These are phyloP conservation scores for Lathyrus tuberosus DNA, from an alignment of 306 rosid genomes.

Conservation along the genomic window DNA sequence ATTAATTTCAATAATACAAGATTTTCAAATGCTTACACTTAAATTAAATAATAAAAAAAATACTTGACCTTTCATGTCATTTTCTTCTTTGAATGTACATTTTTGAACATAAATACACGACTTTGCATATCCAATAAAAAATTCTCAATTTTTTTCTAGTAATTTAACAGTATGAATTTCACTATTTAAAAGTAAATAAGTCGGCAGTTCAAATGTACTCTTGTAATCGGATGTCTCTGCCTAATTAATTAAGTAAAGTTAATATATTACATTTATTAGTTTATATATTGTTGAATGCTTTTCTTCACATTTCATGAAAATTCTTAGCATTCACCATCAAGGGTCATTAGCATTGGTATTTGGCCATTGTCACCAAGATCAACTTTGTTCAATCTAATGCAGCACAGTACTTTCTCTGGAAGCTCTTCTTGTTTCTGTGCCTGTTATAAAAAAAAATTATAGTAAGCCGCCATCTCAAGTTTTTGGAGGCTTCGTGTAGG, in stretches of 20 bases:
- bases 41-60: conserved; percentile 23
- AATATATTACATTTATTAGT: conserved; percentile 1
- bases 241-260: not conserved
- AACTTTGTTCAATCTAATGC: conserved; percentile 87
- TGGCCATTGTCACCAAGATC: conserved; percentile 74
- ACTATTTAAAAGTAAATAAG: too few relatives aligned
- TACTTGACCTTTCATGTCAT: not conserved
- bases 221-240: too few relatives aligned
- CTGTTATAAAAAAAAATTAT: conserved; percentile 37
- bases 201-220: too few relatives aligned
- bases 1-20: conserved; percentile 18
- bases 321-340: conserved; percentile 46
- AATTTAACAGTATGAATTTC: too few relatives aligned
- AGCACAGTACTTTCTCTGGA: conserved; percentile 86
- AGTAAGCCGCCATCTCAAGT: not conserved
- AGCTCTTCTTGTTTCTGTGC: conserved; percentile 93
- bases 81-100: conserved; percentile 19
- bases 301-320: conserved; percentile 30
- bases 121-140: conserved; percentile 15
- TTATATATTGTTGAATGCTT: conserved; percentile 14
- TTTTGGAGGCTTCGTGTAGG: too few relatives aligned
- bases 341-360: conserved; percentile 68
- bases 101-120: conserved; percentile 1
- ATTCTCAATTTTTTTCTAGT: not conserved
- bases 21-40: conserved; percentile 27